phyloP scores from a whole-genome alignment of 208 protist genomes.

The Trypanosoma conorhini region DNA sequence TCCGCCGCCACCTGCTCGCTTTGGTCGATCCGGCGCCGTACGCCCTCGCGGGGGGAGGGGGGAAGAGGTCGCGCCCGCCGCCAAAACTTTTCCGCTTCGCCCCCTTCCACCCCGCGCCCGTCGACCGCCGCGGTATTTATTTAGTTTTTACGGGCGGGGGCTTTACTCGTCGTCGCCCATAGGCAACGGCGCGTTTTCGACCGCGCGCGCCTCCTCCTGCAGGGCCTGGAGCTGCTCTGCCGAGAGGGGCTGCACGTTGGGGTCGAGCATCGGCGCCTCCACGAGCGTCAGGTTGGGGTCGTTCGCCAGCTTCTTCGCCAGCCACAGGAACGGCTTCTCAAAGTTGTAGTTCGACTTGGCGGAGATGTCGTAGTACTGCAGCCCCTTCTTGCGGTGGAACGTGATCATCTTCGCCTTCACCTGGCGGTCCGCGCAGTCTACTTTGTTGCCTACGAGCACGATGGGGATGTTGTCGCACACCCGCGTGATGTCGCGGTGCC shows the following conservation, averaged over 20 bases:
- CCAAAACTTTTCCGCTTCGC: too few relatives aligned
- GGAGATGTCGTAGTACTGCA: conserved; percentile 99
- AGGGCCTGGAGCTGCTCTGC: conserved; percentile 81
- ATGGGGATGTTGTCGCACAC: conserved; percentile 99
- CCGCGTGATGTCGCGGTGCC: conserved; percentile 99
- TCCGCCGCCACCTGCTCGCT: too few relatives aligned
- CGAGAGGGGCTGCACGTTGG: conserved; percentile 67
- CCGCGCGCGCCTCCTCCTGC: conserved; percentile 86
- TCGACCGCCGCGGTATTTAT: neutral
- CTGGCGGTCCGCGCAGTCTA: conserved; percentile 99
- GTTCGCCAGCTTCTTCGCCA: conserved; percentile 97
- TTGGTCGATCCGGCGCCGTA: too few relatives aligned
- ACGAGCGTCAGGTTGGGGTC: conserved; percentile 95
- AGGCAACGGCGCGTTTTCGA: conserved; percentile 89
- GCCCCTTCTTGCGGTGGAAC: conserved; percentile 99
- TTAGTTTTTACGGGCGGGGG: neutral
- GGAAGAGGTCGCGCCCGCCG: too few relatives aligned
- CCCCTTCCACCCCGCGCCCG: too few relatives aligned
- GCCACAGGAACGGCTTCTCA: conserved; percentile 99
- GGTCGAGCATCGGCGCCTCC: conserved; percentile 86
- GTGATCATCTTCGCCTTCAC: conserved; percentile 99
- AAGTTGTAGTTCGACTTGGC: conserved; percentile 99
- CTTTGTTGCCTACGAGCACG: conserved; percentile 99
- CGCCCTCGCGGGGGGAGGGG: too few relatives aligned
- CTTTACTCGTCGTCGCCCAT: conserved; percentile 95